Evolutionary conservation across 257 asterid genomes (phyloP).

Genomic region (Ilex aquifolium): DNA sequence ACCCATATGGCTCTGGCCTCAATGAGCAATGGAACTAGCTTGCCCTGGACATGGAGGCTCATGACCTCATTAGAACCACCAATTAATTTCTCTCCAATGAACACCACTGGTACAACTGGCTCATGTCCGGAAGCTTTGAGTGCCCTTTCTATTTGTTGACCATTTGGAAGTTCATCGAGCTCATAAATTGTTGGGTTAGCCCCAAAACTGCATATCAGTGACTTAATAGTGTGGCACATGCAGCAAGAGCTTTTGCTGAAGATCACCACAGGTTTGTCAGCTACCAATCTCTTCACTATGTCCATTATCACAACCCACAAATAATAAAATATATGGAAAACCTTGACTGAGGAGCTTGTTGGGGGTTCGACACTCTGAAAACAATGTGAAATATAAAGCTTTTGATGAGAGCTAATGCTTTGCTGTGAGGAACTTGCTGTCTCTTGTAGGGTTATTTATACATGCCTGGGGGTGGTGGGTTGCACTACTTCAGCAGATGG

Average conservation of each 20-base stretch:
- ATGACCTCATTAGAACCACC: slow-evolving; percentile 74
- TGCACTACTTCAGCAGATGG: too few species aligned
- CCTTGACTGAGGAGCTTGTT: too few species aligned
- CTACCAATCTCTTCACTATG: slow-evolving; percentile 38
- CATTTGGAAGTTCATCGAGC: slow-evolving; percentile 58
- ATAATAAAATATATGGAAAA: too few species aligned
- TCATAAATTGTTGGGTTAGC: slow-evolving; percentile 55
- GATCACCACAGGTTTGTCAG: slow-evolving; percentile 63
- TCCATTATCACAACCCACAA: slow-evolving; percentile 29
- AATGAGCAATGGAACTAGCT: slow-evolving; percentile 58
- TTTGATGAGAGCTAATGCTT: too few species aligned
- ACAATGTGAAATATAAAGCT: too few species aligned
- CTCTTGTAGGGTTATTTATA: too few species aligned
- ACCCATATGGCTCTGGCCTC: slow-evolving; percentile 80
- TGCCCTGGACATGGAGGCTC: slow-evolving; percentile 70
- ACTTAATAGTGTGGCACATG: slow-evolving; percentile 60
- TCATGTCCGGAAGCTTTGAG: slow-evolving; percentile 28
- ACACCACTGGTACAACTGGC: slow-evolving; percentile 53
- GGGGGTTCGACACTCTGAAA: too few species aligned
- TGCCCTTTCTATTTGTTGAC: slow-evolving; percentile 52
- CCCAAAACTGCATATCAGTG: slow-evolving; percentile 62
- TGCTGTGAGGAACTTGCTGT: too few species aligned
- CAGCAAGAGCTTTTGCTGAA: slow-evolving; percentile 24
- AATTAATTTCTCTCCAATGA: slow-evolving; percentile 49
- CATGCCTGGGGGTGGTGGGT: too few species aligned